A percentile compares a stretch with the other conserved stretches of the same genome.
phyloP scores from a whole-genome alignment of 163 green algal species.

The Scenedesmus sp. region DNA sequence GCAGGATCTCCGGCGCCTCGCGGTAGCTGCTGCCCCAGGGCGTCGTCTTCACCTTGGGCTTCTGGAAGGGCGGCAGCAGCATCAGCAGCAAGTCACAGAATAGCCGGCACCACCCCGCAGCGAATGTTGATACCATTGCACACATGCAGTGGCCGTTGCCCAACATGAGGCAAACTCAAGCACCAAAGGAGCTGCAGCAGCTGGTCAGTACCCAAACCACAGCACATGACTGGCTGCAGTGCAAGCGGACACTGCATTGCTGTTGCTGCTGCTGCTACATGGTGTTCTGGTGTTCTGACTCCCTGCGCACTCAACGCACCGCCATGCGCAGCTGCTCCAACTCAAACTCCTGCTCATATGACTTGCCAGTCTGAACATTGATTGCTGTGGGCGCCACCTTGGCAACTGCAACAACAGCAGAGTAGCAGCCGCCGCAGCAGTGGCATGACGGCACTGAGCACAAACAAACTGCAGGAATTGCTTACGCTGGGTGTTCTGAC shows the following conservation, averaged over 20 bases:
- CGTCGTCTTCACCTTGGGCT: slow-evolving; percentile 73
- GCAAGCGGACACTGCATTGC: background rate
- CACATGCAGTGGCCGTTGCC: no score
- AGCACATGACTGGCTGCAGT: background rate
- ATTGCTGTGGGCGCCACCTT: slow-evolving; percentile 51
- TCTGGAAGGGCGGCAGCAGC: slow-evolving; percentile 16
- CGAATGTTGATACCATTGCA: no score
- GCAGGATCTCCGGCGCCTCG: slow-evolving; percentile 55
- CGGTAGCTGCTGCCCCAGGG: slow-evolving; percentile 76
- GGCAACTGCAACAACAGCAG: slow-evolving; percentile 12
- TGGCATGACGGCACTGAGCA: no score
- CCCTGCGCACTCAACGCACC: slow-evolving; percentile 42
- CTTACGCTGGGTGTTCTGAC: no score
- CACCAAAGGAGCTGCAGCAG: slow-evolving; percentile 72
- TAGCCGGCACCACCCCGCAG: no score
- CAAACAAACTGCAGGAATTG: no score
- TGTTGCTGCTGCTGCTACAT: background rate
- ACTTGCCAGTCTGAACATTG: slow-evolving; percentile 70
- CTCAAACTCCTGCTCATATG: slow-evolving; percentile 84
- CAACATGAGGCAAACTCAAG: no score
- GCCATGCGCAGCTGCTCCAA: slow-evolving; percentile 73
- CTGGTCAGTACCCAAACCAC: background rate
- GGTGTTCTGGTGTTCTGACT: background rate
- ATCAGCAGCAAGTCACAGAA: slow-evolving; percentile 5
- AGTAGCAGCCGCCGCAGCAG: background rate